Conservation (phyloP, 2,329 filamentous ascomycete species). For the Fusarium nelsonii region DNA sequence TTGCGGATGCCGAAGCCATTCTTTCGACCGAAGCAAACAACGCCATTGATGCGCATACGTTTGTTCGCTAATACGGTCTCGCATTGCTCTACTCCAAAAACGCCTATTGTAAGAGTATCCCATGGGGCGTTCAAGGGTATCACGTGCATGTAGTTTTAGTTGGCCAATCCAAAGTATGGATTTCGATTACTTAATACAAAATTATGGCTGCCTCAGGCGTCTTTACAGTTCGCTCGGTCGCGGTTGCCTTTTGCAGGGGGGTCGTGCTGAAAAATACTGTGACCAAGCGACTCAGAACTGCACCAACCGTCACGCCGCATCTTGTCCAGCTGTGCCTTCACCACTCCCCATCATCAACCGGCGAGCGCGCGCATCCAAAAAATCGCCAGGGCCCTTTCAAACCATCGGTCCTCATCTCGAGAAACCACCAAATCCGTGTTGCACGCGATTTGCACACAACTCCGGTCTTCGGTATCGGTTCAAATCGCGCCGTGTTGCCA, state of each 20-base stretch:
- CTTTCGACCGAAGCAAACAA: neutral
- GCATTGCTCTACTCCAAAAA: neutral
- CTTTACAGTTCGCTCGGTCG: slow-evolving; percentile 41
- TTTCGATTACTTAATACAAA: slow-evolving; percentile 36
- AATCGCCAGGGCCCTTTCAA: slow-evolving; percentile 70
- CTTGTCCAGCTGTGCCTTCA: slow-evolving; percentile 65
- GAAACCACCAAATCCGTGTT: slow-evolving; percentile 64
- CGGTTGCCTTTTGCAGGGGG: slow-evolving; percentile 48
- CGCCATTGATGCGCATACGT: slow-evolving; percentile 3
- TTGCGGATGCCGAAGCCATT: slow-evolving; percentile 23
- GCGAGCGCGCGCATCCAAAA: slow-evolving; percentile 72
- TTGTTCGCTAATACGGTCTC: slow-evolving; percentile 1
- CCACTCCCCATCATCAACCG: slow-evolving; percentile 65
- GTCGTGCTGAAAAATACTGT: slow-evolving; percentile 61
- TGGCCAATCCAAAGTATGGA: slow-evolving; percentile 8
- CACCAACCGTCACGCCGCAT: slow-evolving; percentile 64
- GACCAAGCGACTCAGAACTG: slow-evolving; percentile 53
- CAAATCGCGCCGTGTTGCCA: slow-evolving; percentile 57
- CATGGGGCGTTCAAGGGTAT: slow-evolving; percentile 17
- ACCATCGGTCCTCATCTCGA: slow-evolving; percentile 70
- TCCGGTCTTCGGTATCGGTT: slow-evolving; percentile 56
- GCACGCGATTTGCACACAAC: slow-evolving; percentile 67
- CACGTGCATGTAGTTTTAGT: slow-evolving; percentile 40
- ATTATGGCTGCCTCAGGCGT: slow-evolving; percentile 41
- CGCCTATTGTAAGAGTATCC: neutral